Evolutionary conservation across 495 filamentous ascomycete genomes (phyloP).

Genomic region (Trichoderma virens): DNA sequence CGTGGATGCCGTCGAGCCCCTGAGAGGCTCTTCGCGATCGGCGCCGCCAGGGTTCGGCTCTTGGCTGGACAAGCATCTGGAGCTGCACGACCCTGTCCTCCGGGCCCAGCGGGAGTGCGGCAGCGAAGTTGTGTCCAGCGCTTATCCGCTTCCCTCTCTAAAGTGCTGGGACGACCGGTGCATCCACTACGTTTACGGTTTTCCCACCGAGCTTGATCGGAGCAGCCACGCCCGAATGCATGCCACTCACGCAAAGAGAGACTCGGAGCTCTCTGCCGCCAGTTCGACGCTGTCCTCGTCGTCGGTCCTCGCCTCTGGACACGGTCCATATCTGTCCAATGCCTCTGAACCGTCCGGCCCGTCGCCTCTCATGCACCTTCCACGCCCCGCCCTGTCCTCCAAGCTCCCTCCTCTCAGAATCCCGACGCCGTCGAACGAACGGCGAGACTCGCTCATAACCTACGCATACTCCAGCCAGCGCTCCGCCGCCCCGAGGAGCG

Average conservation of each 20-base stretch:
- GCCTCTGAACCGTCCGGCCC: neutral
- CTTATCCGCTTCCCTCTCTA: conserved; percentile 33
- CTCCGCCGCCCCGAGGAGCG: conserved; percentile 29
- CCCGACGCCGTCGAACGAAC: conserved; percentile 30
- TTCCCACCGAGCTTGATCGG: conserved; percentile 35
- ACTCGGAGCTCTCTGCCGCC: conserved; percentile 36
- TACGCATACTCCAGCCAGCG: conserved; percentile 36
- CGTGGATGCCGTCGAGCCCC: conserved; percentile 31
- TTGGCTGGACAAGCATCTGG: conserved; percentile 40
- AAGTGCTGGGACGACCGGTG: conserved; percentile 45
- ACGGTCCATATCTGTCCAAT: neutral
- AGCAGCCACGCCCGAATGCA: conserved; percentile 40
- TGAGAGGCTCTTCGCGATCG: conserved; percentile 31
- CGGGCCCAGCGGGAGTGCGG: conserved; percentile 33
- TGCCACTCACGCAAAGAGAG: conserved; percentile 28
- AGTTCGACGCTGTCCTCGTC: conserved; percentile 30
- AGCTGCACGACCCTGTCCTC: conserved; percentile 37
- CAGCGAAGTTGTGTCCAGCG: conserved; percentile 28
- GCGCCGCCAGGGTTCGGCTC: conserved; percentile 34
- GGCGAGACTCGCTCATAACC: conserved; percentile 35
- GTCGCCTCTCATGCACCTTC: conserved; percentile 20
- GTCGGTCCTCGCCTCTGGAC: conserved; percentile 20
- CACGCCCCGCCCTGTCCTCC: conserved; percentile 30
- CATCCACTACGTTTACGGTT: conserved; percentile 45
- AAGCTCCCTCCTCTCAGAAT: conserved; percentile 31